Evolutionary conservation across 2,329 filamentous ascomycete species (phyloP).

Genomic region (Ascochyta clinopodiicola): DNA sequence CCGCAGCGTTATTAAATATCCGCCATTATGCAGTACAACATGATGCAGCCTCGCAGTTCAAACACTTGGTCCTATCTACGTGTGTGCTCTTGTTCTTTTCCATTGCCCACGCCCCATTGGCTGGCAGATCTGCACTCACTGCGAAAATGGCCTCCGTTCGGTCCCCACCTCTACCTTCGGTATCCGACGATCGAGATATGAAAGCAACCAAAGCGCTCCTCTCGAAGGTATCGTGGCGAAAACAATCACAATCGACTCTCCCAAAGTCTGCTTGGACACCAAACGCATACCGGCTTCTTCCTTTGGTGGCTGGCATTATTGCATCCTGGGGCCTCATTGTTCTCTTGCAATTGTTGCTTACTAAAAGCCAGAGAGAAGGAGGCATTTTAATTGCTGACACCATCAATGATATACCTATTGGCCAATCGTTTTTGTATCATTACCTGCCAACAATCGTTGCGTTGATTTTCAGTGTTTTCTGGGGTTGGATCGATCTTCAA

Average conservation of each 20-base stretch:
- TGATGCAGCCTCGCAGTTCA: too few species aligned
- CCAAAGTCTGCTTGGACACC: background rate
- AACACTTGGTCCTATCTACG: too few species aligned
- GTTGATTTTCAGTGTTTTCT: slow-evolving; percentile 61
- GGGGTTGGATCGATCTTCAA: slow-evolving; percentile 62
- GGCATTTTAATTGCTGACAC: slow-evolving; percentile 51
- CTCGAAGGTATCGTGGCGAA: background rate
- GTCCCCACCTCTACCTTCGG: too few species aligned
- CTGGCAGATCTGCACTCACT: too few species aligned
- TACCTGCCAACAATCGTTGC: slow-evolving; percentile 58
- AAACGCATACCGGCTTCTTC: background rate
- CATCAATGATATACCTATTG: slow-evolving; percentile 48
- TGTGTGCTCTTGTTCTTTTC: background rate
- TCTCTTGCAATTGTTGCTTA: slow-evolving; percentile 54
- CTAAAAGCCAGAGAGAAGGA: slow-evolving; percentile 48
- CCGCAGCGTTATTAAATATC: slow-evolving; percentile 6
- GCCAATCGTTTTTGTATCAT: slow-evolving; percentile 56
- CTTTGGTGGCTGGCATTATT: background rate
- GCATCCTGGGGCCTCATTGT: slow-evolving; percentile 42
- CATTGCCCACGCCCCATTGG: too few species aligned
- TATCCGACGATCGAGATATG: too few species aligned
- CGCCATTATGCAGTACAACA: slow-evolving; percentile 4
- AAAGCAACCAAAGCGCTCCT: too few species aligned
- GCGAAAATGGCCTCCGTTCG: too few species aligned
- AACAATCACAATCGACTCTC: background rate